Conservation (phyloP, 148 eudicot species). For the Camellia sinensis region DNA sequence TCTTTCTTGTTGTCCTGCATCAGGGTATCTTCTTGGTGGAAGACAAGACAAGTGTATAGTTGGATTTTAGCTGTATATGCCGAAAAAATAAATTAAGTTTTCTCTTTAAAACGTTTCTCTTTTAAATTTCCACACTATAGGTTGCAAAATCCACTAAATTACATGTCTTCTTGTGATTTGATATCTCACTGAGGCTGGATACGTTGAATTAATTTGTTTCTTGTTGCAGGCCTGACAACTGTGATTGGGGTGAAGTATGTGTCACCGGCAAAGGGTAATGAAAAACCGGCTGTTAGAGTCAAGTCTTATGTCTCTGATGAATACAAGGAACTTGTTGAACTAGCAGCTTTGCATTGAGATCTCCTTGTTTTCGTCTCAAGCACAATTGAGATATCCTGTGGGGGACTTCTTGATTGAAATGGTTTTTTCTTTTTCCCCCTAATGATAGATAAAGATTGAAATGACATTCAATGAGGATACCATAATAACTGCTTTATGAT, state of each 20-base stretch:
- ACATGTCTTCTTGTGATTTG: background rate
- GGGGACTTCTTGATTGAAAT: background rate
- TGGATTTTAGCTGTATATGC: background rate
- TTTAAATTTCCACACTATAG: background rate
- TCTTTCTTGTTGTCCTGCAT: too few species aligned
- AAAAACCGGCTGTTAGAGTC: conserved; percentile 38
- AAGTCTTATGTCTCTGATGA: conserved; percentile 61
- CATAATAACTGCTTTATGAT: too few species aligned
- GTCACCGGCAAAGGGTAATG: conserved; percentile 49
- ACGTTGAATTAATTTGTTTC: background rate
- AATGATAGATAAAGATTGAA: too few species aligned
- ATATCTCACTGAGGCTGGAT: background rate
- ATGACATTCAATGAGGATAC: too few species aligned
- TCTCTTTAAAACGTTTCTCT: background rate
- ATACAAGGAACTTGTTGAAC: conserved; percentile 51
- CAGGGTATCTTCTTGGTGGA: background rate
- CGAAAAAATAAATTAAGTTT: background rate
- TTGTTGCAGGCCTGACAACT: conserved; percentile 53
- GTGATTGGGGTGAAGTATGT: conserved; percentile 66
- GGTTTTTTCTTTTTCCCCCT: too few species aligned
- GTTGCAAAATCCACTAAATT: background rate
- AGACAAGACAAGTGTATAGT: background rate
- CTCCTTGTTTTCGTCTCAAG: background rate
- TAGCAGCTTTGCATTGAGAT: conserved; percentile 48
- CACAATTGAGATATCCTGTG: background rate